Evolutionary conservation across 805 yeast species (phyloP), one percentile per base, ranked within the genome.

Genomic region (Pichia exigua): DNA sequence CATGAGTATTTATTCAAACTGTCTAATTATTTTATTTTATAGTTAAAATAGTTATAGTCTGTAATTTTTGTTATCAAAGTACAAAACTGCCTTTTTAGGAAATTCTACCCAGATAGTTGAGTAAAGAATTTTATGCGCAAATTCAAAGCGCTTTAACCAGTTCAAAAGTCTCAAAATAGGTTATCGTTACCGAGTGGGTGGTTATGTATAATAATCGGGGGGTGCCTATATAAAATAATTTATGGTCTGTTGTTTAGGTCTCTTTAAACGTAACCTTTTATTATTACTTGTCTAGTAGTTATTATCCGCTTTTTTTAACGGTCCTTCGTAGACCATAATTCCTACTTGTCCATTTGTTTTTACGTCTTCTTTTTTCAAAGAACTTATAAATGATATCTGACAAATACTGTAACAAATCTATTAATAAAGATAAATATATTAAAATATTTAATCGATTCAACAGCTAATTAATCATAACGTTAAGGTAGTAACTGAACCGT

Each of bases 401-500:
- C 10, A 30, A 2, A 13, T 30, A 13, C 35, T 13, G 35, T 13
- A 12, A 30, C 3, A 30, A 30, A 30, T 30, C n/a, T 13, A 13
- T 13, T 13, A 12, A 2, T 30, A 13, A 9, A 30, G 12, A 3
- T 4, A 30, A 30, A 30, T 12, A 30, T 3, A 12, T 3, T n/a
- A 30, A 4, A 2, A 35, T 35, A n/a, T n/a, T n/a, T n/a, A 35
- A 35, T n/a, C 39, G 8, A 35, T 17, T 17, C 5, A 35, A 30
- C 12, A 4, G n/a, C n/a, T 30, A 30, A 12, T 30, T 30, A 11
- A 18, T 70, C 62, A 53, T 66, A 68, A 49, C 73, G 83, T 47
- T 75, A 64, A 50, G 18, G 61, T 55, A 4, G 67, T 51, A 39
- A 65, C 60, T 18, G 66, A 61, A 9, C 99, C 99, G 63, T 81